These are phyloP conservation scores for Starmerella vitae DNA, from an alignment of 805 yeast genomes.

Conservation along the genomic window DNA sequence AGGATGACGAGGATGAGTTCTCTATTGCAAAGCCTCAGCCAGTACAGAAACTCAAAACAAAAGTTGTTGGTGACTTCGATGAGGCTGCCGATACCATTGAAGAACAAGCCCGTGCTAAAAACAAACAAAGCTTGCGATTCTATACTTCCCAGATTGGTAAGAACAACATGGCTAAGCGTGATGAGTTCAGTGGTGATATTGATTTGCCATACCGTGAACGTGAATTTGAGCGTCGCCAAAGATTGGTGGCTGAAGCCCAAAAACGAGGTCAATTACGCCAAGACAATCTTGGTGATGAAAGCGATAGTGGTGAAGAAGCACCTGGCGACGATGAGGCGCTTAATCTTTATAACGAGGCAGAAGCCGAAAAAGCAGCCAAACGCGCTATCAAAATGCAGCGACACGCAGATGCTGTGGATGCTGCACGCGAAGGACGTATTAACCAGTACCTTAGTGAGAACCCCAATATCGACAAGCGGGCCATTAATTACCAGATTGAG, in stretches of 20 bases:
- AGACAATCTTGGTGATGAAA: constrained; percentile 34
- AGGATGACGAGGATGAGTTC: constrained; percentile 19
- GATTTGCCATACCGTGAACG: constrained; percentile 90
- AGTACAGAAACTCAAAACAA: constrained; percentile 11
- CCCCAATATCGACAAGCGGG: constrained; percentile 82
- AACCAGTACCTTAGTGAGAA: constrained; percentile 53
- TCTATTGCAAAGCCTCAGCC: constrained; percentile 11
- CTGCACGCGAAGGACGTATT: constrained; percentile 74
- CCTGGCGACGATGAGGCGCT: constrained; percentile 6
- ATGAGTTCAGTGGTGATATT: constrained; percentile 51
- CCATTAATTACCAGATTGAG: constrained; percentile 82
- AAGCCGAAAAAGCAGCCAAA: constrained; percentile 40
- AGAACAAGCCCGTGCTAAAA: constrained; percentile 40
- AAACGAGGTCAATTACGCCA: constrained; percentile 58
- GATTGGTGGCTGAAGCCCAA: constrained; percentile 77
- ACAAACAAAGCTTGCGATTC: constrained; percentile 76
- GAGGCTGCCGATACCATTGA: constrained; percentile 73
- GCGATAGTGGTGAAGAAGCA: constrained; percentile 11
- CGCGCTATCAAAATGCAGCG: constrained; percentile 40
- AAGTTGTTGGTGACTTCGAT: constrained; percentile 39
- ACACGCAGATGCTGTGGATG: constrained; percentile 57
- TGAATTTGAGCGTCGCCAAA: constrained; percentile 75
- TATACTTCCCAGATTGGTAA: constrained; percentile 95
- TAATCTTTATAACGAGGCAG: constrained; percentile 27
- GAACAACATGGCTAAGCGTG: constrained; percentile 27